Evolutionary conservation across 441 rosid genomes (phyloP).

Genomic region (Pelargonium fulgidum): DNA sequence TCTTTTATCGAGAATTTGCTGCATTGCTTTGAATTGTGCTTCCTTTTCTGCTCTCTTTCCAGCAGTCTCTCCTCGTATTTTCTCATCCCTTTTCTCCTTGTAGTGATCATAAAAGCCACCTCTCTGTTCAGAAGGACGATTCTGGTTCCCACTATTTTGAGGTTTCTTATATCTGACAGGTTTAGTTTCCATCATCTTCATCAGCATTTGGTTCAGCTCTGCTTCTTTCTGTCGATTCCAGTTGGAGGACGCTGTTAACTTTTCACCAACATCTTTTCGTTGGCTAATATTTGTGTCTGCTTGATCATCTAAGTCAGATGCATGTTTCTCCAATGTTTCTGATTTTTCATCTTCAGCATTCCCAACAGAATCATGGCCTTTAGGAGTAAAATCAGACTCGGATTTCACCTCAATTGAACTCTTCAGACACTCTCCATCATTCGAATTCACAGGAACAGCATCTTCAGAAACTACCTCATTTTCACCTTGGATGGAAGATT

Average conservation of each 20-base stretch:
- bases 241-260: slow-evolving; percentile 32
- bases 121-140: slow-evolving; percentile 36
- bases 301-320: slow-evolving; percentile 25
- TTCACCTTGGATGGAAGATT: slow-evolving; percentile 32
- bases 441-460: slow-evolving; percentile 22
- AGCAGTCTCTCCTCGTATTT: slow-evolving; percentile 46
- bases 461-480: slow-evolving; percentile 28
- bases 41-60: slow-evolving; percentile 46
- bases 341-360: slow-evolving; percentile 23
- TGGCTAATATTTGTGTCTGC: slow-evolving; percentile 20
- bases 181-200: slow-evolving; percentile 39
- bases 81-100: slow-evolving; percentile 55
- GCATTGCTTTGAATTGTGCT: slow-evolving; percentile 46
- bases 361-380: slow-evolving; percentile 21
- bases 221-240: slow-evolving; percentile 49
- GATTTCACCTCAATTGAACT: slow-evolving; percentile 24
- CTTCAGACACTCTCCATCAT: slow-evolving; percentile 26
- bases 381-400: slow-evolving; percentile 27
- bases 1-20: slow-evolving; percentile 40
- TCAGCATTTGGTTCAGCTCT: slow-evolving; percentile 48
- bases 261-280: slow-evolving; percentile 28
- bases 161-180: slow-evolving; percentile 25
- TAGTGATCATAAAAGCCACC: slow-evolving; percentile 53
- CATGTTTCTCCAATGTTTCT: slow-evolving; percentile 25
- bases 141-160: slow-evolving; percentile 23